These are phyloP conservation scores for Saccharomycopsis malanga DNA, from an alignment of 805 yeast species.

Conservation along the genomic window DNA sequence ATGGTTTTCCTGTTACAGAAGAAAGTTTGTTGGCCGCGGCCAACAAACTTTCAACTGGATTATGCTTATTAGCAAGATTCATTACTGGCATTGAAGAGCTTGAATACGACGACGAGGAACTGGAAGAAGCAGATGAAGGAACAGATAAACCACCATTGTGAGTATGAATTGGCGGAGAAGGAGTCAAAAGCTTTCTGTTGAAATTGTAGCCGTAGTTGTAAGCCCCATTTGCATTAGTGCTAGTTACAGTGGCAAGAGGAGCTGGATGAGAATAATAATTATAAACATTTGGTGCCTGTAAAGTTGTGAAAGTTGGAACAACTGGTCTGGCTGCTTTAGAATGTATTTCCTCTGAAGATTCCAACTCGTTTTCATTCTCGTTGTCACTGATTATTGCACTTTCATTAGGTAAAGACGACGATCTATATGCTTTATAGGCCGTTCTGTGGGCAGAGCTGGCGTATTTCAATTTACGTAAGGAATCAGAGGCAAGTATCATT, in stretches of 20 bases:
- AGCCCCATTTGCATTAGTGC: no score
- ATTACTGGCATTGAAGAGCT: no score
- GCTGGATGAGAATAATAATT: no score
- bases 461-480: slow-evolving; percentile 14
- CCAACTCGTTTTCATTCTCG: slow-evolving; percentile 1
- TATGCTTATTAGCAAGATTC: no score
- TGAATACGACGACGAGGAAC: no score
- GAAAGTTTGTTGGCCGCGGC: slow-evolving; percentile 8
- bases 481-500: slow-evolving; percentile 15
- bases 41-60: slow-evolving; percentile 9
- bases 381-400: slow-evolving; percentile 9
- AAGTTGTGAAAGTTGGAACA: no score
- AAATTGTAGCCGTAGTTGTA: not conserved
- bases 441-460: not conserved
- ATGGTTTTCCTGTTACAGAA: not conserved
- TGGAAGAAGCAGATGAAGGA: not conserved
- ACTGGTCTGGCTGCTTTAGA: no score
- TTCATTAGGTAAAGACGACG: slow-evolving; percentile 11
- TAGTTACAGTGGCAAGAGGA: no score
- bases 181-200: slow-evolving; percentile 6
- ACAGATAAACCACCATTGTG: not conserved
- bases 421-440: not conserved
- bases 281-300: no score
- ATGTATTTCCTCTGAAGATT: not conserved
- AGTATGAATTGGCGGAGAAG: slow-evolving; percentile 5